These are phyloP conservation scores for Fusarium algeriense DNA, from an alignment of 2,329 filamentous ascomycete species.

Conservation along the genomic window DNA sequence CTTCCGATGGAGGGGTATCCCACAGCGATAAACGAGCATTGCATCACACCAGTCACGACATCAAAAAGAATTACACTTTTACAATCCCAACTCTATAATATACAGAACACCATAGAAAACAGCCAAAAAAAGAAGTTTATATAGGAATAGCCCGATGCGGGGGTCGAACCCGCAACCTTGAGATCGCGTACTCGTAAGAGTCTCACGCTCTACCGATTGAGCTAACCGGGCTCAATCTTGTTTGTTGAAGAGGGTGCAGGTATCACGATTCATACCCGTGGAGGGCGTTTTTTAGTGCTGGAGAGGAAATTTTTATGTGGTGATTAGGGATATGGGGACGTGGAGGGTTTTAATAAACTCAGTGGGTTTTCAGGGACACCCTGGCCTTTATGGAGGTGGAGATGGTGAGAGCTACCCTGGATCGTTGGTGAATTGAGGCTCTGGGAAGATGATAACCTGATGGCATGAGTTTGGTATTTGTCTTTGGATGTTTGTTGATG, in stretches of 20 bases:
- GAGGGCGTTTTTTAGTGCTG: fast-evolving
- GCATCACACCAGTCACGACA: neutral
- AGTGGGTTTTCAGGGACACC: constrained; percentile 18
- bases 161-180: constrained; percentile 68
- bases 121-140: neutral
- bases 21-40: neutral
- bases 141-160: constrained; percentile 54
- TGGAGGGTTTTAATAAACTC: constrained; percentile 21
- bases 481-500: too few relatives aligned
- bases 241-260: neutral
- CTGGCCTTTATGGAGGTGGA: constrained; percentile 6
- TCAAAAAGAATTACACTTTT: neutral
- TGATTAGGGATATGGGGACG: neutral
- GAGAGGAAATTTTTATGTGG: neutral
- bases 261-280: neutral
- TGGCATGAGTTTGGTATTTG: neutral
- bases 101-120: neutral
- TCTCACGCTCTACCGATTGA: constrained; percentile 72
- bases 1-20: constrained; percentile 15
- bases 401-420: neutral
- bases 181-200: constrained; percentile 66
- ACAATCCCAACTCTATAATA: neutral
- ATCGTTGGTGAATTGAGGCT: neutral
- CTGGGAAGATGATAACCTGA: neutral
- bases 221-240: constrained; percentile 46